These are phyloP conservation scores for Suillus bovinus DNA, from an alignment of 768 basidiomycete species.

Conservation along the genomic window DNA sequence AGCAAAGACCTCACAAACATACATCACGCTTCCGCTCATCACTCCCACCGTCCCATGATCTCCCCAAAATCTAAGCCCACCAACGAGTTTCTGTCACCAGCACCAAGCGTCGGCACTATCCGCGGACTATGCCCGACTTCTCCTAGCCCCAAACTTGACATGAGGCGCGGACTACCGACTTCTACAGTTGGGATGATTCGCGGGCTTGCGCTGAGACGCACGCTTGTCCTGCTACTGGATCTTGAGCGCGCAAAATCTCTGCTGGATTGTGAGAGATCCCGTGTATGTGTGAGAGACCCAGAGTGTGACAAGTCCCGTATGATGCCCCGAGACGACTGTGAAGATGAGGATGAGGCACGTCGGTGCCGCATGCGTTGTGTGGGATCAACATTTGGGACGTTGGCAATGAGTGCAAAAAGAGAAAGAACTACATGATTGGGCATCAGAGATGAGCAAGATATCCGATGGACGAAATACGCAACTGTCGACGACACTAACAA, in stretches of 20 bases:
- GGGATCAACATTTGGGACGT: conserved; percentile 75
- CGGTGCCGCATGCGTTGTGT: conserved; percentile 78
- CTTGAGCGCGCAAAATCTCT: conserved; percentile 40
- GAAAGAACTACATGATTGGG: conserved; percentile 57
- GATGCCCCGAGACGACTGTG: conserved; percentile 36
- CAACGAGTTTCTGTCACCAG: conserved; percentile 2
- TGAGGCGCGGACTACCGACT: conserved; percentile 23
- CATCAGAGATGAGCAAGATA: neutral
- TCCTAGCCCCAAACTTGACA: neutral
- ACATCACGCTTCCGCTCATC: neutral
- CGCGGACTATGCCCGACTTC: conserved; percentile 2
- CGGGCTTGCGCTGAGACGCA: conserved; percentile 34
- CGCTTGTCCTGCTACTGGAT: conserved; percentile 43
- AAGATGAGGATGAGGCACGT: conserved; percentile 73
- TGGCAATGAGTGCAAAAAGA: conserved; percentile 73
- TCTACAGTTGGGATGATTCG: conserved; percentile 31
- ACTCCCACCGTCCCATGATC: neutral
- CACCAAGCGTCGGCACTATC: conserved; percentile 5
- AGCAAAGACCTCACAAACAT: neutral
- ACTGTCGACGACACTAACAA: conserved; percentile 86
- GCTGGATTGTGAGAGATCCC: conserved; percentile 3
- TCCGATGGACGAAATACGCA: conserved; percentile 34
- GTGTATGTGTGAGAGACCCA: conserved; percentile 25
- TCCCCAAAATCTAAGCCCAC: conserved; percentile 2
- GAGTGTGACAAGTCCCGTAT: conserved; percentile 25